Conservation (phyloP, 2,329 filamentous ascomycete genomes). For the Stachybotrys echinatus region DNA sequence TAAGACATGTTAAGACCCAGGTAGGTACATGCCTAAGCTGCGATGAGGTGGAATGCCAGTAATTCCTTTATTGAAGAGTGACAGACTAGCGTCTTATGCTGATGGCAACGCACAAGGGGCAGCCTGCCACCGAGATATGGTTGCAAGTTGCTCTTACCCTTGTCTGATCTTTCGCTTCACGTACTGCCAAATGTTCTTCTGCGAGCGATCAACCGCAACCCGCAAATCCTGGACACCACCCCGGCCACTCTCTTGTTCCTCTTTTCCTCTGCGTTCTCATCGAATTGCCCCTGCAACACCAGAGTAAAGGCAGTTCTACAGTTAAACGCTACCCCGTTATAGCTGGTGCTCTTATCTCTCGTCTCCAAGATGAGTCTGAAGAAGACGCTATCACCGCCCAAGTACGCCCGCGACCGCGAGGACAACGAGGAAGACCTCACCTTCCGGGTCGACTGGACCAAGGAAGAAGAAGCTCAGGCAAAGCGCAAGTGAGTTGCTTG, state of each 20-base stretch:
- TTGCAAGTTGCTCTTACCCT: neutral
- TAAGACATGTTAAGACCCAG: no score
- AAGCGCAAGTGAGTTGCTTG: constrained; percentile 34
- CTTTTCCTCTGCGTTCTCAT: neutral
- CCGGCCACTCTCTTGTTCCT: neutral
- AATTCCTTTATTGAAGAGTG: no score
- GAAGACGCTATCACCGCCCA: neutral
- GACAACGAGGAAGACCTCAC: constrained; percentile 25
- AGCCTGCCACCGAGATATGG: no score
- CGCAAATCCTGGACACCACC: neutral
- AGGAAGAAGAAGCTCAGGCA: constrained; percentile 28
- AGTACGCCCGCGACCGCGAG: neutral
- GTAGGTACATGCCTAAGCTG: no score
- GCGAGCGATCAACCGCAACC: neutral
- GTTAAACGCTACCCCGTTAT: no score
- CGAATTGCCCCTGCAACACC: no score
- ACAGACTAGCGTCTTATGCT: no score
- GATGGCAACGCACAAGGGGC: no score
- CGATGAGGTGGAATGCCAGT: no score
- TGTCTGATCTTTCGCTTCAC: neutral
- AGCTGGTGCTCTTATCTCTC: no score
- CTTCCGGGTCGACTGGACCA: constrained; percentile 24
- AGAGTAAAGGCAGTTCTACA: no score
- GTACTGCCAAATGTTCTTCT: neutral
- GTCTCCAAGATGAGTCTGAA: neutral